These are phyloP conservation scores for Lichenothelia convexa DNA, from an alignment of 495 filamentous ascomycete species.

Conservation along the genomic window DNA sequence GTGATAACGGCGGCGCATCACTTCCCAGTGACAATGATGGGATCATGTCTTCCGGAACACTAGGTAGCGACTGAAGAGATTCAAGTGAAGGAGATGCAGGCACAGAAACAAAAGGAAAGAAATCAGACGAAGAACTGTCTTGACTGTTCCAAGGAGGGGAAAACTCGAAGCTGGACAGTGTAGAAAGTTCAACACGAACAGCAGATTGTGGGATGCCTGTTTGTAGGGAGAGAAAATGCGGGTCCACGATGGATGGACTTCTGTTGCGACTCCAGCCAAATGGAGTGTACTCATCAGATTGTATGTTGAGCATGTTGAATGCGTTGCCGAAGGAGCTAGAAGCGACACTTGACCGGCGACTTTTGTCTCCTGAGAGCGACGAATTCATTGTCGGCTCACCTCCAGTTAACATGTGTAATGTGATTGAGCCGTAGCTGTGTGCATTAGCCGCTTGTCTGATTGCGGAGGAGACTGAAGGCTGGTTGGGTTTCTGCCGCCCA, in stretches of 20 bases:
- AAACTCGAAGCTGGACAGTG: not conserved
- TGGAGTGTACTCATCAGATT: conserved; percentile 13
- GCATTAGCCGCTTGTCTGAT: not conserved
- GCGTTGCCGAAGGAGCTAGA: conserved; percentile 7
- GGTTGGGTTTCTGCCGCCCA: not conserved
- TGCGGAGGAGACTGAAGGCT: not conserved
- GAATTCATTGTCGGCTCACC: conserved; percentile 9
- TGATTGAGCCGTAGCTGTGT: conserved; percentile 6
- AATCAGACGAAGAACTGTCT: conserved; percentile 6
- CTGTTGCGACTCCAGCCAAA: not conserved
- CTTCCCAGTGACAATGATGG: conserved; percentile 13
- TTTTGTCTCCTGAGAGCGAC: conserved; percentile 12
- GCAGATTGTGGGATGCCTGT: too few species aligned
- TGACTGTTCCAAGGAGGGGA: not conserved
- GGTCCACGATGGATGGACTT: not conserved
- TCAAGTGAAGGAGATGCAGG: conserved; percentile 8
- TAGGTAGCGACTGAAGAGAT: conserved; percentile 4
- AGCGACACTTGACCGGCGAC: conserved; percentile 16
- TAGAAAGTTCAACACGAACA: too few species aligned
- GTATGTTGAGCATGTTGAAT: conserved; percentile 15
- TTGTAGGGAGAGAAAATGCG: too few species aligned
- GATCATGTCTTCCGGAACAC: conserved; percentile 14
- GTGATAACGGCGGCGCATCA: conserved; percentile 10
- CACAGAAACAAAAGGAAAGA: conserved; percentile 7
- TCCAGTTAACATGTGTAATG: conserved; percentile 8